These are phyloP conservation scores for Cladosporium sp. DNA, from an alignment of 2,329 filamentous ascomycete genomes.

Conservation along the genomic window DNA sequence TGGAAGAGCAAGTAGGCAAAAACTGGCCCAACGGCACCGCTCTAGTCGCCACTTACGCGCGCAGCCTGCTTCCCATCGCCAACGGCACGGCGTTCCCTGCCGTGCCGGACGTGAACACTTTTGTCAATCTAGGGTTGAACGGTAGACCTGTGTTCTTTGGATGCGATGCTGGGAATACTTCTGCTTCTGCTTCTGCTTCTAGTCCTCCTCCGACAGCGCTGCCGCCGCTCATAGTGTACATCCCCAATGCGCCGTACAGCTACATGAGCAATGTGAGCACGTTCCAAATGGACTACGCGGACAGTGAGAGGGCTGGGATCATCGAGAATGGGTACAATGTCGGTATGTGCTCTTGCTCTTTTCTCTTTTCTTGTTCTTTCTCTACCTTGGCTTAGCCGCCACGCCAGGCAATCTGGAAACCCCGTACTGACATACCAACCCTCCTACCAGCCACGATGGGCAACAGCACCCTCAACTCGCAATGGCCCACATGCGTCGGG, in stretches of 20 bases:
- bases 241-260: conserved; percentile 70
- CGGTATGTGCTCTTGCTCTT: too few species aligned
- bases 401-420: too few species aligned
- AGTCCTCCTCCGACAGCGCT: conserved; percentile 54
- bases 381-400: too few species aligned
- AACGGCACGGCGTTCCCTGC: conserved; percentile 72
- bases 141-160: conserved; percentile 74
- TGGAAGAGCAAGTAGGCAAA: conserved; percentile 38
- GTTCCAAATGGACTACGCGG: conserved; percentile 65
- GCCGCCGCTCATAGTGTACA: conserved; percentile 76
- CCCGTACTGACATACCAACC: too few species aligned
- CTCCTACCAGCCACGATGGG: conserved; percentile 65
- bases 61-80: conserved; percentile 58
- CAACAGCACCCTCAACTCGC: conserved; percentile 69
- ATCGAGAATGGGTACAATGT: conserved; percentile 85
- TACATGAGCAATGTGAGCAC: conserved; percentile 77
- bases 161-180: conserved; percentile 67
- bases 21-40: conserved; percentile 78
- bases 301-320: conserved; percentile 70
- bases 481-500: conserved; percentile 80
- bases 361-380: too few species aligned
- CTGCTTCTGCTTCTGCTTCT: conserved; percentile 37
- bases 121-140: conserved; percentile 76
- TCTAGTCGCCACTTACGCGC: conserved; percentile 71
- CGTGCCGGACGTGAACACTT: conserved; percentile 73